phyloP scores from a whole-genome alignment of 78 protist genomes.

The Dictyostelium capitatum region DNA sequence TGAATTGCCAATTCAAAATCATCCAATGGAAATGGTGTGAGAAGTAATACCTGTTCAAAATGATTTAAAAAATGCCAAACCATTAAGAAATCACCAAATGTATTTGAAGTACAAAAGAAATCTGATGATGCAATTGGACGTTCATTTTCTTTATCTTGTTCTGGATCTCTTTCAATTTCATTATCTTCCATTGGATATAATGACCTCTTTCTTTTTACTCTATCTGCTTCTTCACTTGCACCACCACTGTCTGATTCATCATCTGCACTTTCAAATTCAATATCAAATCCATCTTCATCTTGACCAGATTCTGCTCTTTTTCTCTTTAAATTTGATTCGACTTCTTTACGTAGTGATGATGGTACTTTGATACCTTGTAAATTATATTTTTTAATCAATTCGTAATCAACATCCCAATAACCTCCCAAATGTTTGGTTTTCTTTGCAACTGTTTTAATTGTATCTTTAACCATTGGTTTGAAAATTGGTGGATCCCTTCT shows the following conservation, averaged over 20 bases:
- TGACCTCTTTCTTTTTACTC: constrained; percentile 7
- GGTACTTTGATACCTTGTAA: constrained; percentile 19
- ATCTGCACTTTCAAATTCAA: background rate
- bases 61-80: constrained; percentile 66
- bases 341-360: background rate
- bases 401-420: constrained; percentile 60
- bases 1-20: constrained; percentile 48
- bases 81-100: constrained; percentile 59
- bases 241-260: constrained; percentile 2
- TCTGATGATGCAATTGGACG: constrained; percentile 41
- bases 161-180: constrained; percentile 5
- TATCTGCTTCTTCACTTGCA: background rate
- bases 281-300: background rate
- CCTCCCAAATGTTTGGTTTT: constrained; percentile 57
- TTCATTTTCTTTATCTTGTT: background rate
- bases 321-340: constrained; percentile 10
- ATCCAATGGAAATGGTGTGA: constrained; percentile 45
- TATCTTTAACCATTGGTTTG: constrained; percentile 75
- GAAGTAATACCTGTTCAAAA: constrained; percentile 53
- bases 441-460: constrained; percentile 51
- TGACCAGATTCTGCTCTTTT: constrained; percentile 15
- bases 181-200: constrained; percentile 48
- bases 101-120: constrained; percentile 12
- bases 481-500: constrained; percentile 71
- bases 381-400: constrained; percentile 2